A percentile compares a stretch with the other conserved stretches of the same genome.
Evolutionary conservation across 352 stramenopile species (phyloP).

Genomic region (Sclerospora graminicola): DNA sequence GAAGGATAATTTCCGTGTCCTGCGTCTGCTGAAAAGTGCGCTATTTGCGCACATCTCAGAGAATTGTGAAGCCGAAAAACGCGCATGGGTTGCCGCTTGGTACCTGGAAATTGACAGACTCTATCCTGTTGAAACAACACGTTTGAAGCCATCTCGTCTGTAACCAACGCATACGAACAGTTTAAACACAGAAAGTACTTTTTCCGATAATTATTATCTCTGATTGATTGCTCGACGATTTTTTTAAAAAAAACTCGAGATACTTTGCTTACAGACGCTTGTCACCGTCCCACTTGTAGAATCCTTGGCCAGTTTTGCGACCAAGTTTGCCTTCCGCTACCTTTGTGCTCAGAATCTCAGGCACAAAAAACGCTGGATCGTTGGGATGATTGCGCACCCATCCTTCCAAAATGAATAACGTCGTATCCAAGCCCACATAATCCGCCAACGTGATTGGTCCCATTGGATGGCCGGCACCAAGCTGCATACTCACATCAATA

Average conservation of each 20-base stretch:
- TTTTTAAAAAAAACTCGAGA: not conserved
- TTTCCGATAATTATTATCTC: too few species aligned
- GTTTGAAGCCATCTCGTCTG: conserved; percentile 7
- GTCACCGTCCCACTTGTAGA: conserved; percentile 90
- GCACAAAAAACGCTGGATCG: conserved; percentile 93
- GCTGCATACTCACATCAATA: conserved; percentile 96
- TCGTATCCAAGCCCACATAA: conserved; percentile 96
- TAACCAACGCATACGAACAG: conserved; percentile 4
- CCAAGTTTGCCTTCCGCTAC: conserved; percentile 91
- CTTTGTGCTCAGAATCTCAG: conserved; percentile 85
- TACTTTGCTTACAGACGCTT: conserved; percentile 47
- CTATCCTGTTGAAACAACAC: conserved; percentile 13
- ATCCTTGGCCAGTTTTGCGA: conserved; percentile 94
- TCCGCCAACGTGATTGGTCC: conserved; percentile 90
- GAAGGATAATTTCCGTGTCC: conserved; percentile 8
- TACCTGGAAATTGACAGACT: conserved; percentile 36
- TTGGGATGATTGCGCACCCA: conserved; percentile 94
- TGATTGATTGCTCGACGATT: not conserved
- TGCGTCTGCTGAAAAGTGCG: conserved; percentile 25
- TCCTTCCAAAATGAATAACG: conserved; percentile 91
- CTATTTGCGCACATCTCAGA: conserved; percentile 39
- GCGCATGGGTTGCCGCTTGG: conserved; percentile 50
- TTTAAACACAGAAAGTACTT: too few species aligned
- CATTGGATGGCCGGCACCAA: conserved; percentile 96
- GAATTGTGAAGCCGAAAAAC: conserved; percentile 49